phyloP scores from a whole-genome alignment of 495 filamentous ascomycete genomes.

The Podospora appendiculata region DNA sequence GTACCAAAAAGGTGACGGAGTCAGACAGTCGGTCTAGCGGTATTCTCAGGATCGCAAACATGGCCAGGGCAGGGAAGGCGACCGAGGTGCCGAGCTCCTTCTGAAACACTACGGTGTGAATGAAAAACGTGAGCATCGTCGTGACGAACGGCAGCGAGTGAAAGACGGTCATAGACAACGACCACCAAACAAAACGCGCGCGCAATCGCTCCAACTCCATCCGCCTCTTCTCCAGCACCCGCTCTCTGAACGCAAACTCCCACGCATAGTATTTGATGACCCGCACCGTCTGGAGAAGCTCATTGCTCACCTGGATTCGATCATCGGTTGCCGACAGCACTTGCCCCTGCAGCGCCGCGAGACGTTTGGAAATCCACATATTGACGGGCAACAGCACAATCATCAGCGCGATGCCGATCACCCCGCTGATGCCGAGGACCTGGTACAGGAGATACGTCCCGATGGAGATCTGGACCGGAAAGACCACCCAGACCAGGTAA shows the following conservation, averaged over 20 bases:
- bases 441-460: constrained; percentile 1
- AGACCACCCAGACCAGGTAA: constrained; percentile 1
- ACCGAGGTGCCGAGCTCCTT: not conserved
- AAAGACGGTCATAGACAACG: constrained; percentile 1
- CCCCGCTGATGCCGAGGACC: constrained; percentile 3
- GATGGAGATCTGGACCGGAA: constrained; percentile 3
- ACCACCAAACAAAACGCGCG: constrained; percentile 1
- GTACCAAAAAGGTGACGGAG: not conserved
- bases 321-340: constrained; percentile 4
- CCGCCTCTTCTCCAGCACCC: not conserved
- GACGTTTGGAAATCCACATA: constrained; percentile 2
- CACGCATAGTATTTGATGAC: constrained; percentile 1
- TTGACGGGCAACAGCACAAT: constrained; percentile 6
- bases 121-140: constrained; percentile 2
- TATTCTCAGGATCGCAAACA: not conserved
- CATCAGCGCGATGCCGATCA: constrained; percentile 5
- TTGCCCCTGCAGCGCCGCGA: constrained; percentile 6
- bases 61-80: not conserved
- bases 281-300: not conserved
- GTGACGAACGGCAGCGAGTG: not conserved
- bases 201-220: not conserved
- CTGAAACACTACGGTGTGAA: not conserved
- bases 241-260: not conserved
- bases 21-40: not conserved
- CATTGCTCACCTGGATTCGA: constrained; percentile 1